Base-by-base conservation (phyloP, 2,329 filamentous ascomycete genomes). In the Fusarium staphyleae region DNA sequence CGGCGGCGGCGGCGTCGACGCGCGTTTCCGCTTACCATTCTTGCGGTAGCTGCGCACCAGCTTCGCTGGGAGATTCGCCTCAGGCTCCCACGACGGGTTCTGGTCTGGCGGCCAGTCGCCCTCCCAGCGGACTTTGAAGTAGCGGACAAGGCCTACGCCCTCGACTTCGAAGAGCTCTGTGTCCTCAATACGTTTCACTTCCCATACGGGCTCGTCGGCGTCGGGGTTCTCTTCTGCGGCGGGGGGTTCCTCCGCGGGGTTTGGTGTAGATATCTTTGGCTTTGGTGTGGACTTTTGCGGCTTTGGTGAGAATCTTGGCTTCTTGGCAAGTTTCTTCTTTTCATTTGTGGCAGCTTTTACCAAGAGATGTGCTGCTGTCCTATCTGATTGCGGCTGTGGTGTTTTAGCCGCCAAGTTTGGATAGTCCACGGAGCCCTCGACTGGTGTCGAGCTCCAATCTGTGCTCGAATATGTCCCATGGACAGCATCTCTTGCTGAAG, bases 71-170 rank as follows among this genome's bases (percentile, higher is more conserved):
- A 86, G 75, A 45, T 84, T 82, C 3, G 75, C 75, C 56, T 79
- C 77, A 0, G 82, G 82, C 62, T 86, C 83, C 83, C 83, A 86
- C 0, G 82, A 81, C 0, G 81, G 80, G 48, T 86, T 84, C 63
- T 84, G 76, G 8, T 78, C 78, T 0, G 75, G 69, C 0, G 82
- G 81, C 83, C 83, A 86, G 52, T 82, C 69, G 7, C 83, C 83
- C 36, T 77, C 77, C 83, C 83, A 86, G 6, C 78, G 76, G 1
- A 86, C 81, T 24, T 77, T 72, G 66, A 81, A 86, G 51, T 75
- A 76, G 3, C 78, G 77, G 2, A 77, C 70, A 0, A 63, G 40
- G 8, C 69, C 69, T 2, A 61, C 65, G 4, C 74, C 74, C 11
- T 74, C 69, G 1, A 75, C 70, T 4, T 77, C 68, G 33, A 74